Base-by-base conservation (phyloP, 1,284 basidiomycete genomes). In the Cutaneotrichosporon sp. region DNA sequence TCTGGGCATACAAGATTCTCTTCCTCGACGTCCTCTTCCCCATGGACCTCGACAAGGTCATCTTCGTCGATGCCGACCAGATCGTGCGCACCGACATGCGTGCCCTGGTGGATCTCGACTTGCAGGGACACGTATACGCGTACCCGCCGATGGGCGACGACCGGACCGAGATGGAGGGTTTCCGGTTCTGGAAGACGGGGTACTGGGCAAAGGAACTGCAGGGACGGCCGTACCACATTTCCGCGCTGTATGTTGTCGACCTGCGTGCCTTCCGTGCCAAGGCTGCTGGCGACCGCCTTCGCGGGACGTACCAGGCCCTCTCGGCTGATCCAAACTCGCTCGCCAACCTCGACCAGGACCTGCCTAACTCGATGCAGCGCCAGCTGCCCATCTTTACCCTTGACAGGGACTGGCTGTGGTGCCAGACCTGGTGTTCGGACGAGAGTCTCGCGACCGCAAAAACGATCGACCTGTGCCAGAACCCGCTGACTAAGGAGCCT, bases 1-100 rank as follows among this genome's bases (percentile, higher is more conserved):
- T 99, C 72, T 99, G 96, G 96, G 97, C 91, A n/a, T 97, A 98
- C 85, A 99, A 99, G 82, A 99, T 99, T 67, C 86, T 99, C 46
- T 99, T 99, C 86, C 86, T 99, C 32, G 96, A 99, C 73, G 95
- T 98, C 8, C 86, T 99, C 7, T 99, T 99, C 86, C 96, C 96
- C 3, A 91, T 98, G 88, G 92, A 96, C 80, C 85, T 99, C 60
- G 92, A 96, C 82, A 96, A 97, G 76, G 94, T 99, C 65, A 96
- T 99, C 71, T 99, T 99, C 78, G 96, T 99, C 50, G 96, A 99
- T 75, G 96, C 96, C 31, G 92, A 94, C 77, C 92, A 97, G 79
- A 98, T 99, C 65, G 94, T 99, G 8, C 87, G 97, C 7, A 87
- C 92, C n/a, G 96, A 99, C 78, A 81, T 99, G 72, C 88, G 94